Evolutionary conservation across 805 yeast species (phyloP), one percentile per base, ranked within the genome.

Genomic region (Komagataella kurtzmanii): DNA sequence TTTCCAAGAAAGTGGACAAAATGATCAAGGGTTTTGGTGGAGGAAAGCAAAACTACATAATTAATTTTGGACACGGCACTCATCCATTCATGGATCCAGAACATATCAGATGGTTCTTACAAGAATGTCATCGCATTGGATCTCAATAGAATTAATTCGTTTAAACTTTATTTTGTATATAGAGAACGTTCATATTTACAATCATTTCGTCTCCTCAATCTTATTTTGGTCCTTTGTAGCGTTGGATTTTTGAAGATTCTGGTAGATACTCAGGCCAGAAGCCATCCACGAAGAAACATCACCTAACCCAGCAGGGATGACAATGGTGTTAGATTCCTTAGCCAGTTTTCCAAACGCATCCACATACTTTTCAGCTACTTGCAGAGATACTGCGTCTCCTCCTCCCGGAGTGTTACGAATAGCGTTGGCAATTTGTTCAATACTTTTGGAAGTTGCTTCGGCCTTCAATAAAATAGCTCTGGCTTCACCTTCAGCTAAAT

Each of bases 1-100:
- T 93, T 58, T 72, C 91, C 18, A 66, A 73, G 55, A 89, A 89
- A 69, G 96, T 87, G 17, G 86, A 86, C 68, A 75, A 75, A 56
- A 93, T 93, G 99, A 84, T 93, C 54, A 65, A 73, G 54, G 95
- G 90, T 6, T 93, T 93, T 64, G 93, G 93, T n/a, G 95, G 95
- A 47, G 97, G 97, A 19, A 88, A 88, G 67, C 80, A 86, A 62
- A 77, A 84, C 61, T 93, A 93, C 70, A 91, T 93, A 58, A 83
- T 91, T 59, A 93, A 93, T 72, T 86, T 93, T 62, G 99, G 99
- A 48, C 99, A 93, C 61, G 99, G 99, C 17, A 93, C 99, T 19
- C 97, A 89, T 65, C 99, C 99, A 19, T 88, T 87, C 69, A 89
- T 93, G 96, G 85, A 88, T 56, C 96, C 98, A 8, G 96, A 86